These are phyloP conservation scores for Dactylellina haptotyla DNA, from an alignment of 2,329 filamentous ascomycete genomes.

Conservation along the genomic window DNA sequence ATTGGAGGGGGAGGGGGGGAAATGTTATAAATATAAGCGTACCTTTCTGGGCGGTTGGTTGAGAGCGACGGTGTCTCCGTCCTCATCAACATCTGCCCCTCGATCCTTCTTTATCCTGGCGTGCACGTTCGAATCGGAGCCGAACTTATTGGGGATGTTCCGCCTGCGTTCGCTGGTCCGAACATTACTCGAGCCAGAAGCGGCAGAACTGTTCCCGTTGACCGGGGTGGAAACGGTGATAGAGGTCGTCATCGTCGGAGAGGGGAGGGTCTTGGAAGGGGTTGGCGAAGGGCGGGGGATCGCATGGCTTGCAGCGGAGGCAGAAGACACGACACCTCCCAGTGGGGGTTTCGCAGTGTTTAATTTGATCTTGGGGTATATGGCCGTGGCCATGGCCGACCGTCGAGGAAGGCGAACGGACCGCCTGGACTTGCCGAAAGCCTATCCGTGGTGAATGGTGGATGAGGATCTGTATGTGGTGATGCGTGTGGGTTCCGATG, in stretches of 20 bases:
- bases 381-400: conserved; percentile 54
- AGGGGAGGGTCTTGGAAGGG: conserved; percentile 51
- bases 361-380: conserved; percentile 53
- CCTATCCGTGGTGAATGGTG: conserved; percentile 47
- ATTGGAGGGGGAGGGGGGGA: background rate
- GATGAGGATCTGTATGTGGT: conserved; percentile 7
- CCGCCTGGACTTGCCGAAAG: conserved; percentile 40
- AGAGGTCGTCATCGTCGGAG: conserved; percentile 44
- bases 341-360: conserved; percentile 50
- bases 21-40: background rate
- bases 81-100: conserved; percentile 47
- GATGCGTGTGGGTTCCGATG: background rate
- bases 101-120: conserved; percentile 44
- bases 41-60: conserved; percentile 52
- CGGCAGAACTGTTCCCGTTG: conserved; percentile 27
- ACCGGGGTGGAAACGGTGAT: conserved; percentile 38
- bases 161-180: conserved; percentile 49
- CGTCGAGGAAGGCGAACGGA: conserved; percentile 48
- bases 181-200: conserved; percentile 41
- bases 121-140: conserved; percentile 27
- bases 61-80: conserved; percentile 41
- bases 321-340: conserved; percentile 41
- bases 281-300: conserved; percentile 54
- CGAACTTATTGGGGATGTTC: conserved; percentile 48
- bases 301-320: conserved; percentile 46